Percentiles rank a stretch among this genome's conserved stretches.
phyloP scores from a whole-genome alignment of 2,329 filamentous ascomycete genomes.

The Sphaerostilbella broomeana region DNA sequence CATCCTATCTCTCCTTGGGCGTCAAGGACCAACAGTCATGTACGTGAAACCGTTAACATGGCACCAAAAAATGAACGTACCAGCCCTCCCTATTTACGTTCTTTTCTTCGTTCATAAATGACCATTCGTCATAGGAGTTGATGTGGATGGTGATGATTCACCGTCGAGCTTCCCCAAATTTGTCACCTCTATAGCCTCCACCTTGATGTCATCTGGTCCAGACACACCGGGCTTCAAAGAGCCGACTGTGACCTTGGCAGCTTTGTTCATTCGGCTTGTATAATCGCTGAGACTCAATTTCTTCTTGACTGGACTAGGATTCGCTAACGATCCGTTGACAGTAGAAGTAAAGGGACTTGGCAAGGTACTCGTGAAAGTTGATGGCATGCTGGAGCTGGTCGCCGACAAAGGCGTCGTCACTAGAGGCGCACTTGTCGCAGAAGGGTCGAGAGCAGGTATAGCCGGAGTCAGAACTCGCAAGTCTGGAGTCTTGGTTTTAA shows the following conservation, averaged over 20 bases:
- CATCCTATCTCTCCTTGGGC: conserved; percentile 15
- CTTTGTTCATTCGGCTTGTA: conserved; percentile 51
- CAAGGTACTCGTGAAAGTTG: conserved; percentile 39
- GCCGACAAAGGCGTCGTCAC: conserved; percentile 43
- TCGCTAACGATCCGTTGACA: conserved; percentile 38
- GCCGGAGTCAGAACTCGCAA: conserved; percentile 52
- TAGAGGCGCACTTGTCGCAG: conserved; percentile 27
- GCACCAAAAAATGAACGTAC: conserved; percentile 20
- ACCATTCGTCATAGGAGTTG: conserved; percentile 23
- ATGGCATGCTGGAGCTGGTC: conserved; percentile 38
- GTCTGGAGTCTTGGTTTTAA: conserved; percentile 38
- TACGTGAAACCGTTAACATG: conserved; percentile 10
- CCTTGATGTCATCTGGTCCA: conserved; percentile 31
- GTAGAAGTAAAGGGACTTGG: conserved; percentile 37
- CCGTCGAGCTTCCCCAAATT: conserved; percentile 24
- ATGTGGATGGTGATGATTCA: conserved; percentile 16
- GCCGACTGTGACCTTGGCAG: conserved; percentile 30
- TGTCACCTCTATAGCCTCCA: conserved; percentile 29
- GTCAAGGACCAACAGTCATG: conserved; percentile 13
- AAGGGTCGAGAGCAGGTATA: conserved; percentile 42
- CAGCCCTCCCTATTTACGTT: conserved; percentile 19
- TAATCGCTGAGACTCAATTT: conserved; percentile 63
- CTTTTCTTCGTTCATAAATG: conserved; percentile 20
- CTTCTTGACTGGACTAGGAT: conserved; percentile 58
- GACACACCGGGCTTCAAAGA: conserved; percentile 29